Conservation (phyloP, 371 early-diverging fungal species). For the Saksenaea oblongispora region DNA sequence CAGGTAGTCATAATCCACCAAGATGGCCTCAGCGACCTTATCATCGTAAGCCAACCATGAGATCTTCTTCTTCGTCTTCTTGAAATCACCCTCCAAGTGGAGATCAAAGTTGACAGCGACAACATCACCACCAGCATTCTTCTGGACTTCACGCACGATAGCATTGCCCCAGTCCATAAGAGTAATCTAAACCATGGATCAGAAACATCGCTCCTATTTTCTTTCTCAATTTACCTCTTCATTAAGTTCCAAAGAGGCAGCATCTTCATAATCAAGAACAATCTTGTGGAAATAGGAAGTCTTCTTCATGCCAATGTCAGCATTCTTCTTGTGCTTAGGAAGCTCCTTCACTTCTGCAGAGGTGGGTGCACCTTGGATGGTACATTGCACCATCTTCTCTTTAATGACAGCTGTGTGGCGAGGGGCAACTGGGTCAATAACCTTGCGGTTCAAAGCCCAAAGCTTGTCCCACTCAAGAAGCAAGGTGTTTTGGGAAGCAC, state of each 20-base stretch:
- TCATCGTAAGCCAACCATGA: conserved; percentile 91
- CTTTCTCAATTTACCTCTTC: conserved; percentile 74
- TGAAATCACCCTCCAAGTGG: conserved; percentile 96
- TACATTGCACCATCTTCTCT: conserved; percentile 69
- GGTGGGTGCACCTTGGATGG: conserved; percentile 62
- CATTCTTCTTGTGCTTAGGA: conserved; percentile 96
- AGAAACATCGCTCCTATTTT: neutral
- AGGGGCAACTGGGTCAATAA: conserved; percentile 95
- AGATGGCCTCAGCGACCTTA: conserved; percentile 62
- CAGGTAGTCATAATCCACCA: conserved; percentile 94
- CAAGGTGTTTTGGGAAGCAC: conserved; percentile 95
- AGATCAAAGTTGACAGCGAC: conserved; percentile 62
- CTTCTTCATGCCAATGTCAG: conserved; percentile 87
- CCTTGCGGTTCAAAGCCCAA: conserved; percentile 99
- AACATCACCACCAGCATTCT: conserved; percentile 59
- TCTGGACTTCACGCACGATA: conserved; percentile 71
- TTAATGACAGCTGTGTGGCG: conserved; percentile 86
- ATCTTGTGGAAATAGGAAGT: conserved; percentile 81
- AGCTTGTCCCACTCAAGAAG: conserved; percentile 99
- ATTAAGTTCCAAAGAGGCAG: conserved; percentile 71
- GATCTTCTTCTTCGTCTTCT: conserved; percentile 98
- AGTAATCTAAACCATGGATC: conserved; percentile 63
- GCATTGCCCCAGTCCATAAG: conserved; percentile 99
- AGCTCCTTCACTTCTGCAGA: conserved; percentile 67
- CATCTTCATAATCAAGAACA: conserved; percentile 92